Evolutionary conservation across 116 monocot species (phyloP).

Genomic region (Papilionanthe hybrid): DNA sequence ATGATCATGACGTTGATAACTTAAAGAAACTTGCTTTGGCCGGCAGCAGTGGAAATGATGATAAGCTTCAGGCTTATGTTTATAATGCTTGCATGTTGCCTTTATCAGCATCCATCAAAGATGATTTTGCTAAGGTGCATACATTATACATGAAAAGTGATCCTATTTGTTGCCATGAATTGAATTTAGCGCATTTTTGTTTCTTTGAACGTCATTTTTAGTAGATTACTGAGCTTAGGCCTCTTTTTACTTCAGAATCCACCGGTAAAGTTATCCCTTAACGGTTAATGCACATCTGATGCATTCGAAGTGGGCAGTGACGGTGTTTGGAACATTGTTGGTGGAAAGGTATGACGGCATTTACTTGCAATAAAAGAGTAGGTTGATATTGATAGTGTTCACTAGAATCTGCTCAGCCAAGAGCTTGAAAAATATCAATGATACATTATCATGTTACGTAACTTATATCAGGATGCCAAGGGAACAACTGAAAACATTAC

Average conservation of each 20-base stretch:
- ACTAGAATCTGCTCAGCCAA: neutral
- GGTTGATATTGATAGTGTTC: neutral
- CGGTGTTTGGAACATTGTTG: constrained; percentile 81
- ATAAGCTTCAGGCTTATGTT: constrained; percentile 48
- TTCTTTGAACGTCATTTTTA: neutral
- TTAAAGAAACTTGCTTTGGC: constrained; percentile 37
- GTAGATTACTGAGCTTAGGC: neutral
- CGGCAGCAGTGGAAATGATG: constrained; percentile 48
- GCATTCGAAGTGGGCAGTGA: constrained; percentile 68
- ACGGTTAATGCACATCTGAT: constrained; percentile 52
- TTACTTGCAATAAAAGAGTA: neutral
- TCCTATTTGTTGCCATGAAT: neutral
- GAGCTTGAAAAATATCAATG: neutral
- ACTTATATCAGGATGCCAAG: neutral
- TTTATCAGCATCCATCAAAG: constrained; percentile 33
- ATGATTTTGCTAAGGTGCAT: constrained; percentile 61
- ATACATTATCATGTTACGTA: neutral
- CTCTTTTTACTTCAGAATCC: constrained; percentile 46
- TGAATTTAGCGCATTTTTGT: neutral
- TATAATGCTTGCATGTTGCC: constrained; percentile 45
- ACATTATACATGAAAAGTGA: neutral
- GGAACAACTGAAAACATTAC: neutral
- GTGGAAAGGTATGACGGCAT: constrained; percentile 61
- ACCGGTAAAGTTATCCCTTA: constrained; percentile 64
- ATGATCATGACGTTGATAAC: constrained; percentile 16